These are phyloP conservation scores for Trichophyton equinum DNA, from an alignment of 2,329 filamentous ascomycete genomes.

Conservation along the genomic window DNA sequence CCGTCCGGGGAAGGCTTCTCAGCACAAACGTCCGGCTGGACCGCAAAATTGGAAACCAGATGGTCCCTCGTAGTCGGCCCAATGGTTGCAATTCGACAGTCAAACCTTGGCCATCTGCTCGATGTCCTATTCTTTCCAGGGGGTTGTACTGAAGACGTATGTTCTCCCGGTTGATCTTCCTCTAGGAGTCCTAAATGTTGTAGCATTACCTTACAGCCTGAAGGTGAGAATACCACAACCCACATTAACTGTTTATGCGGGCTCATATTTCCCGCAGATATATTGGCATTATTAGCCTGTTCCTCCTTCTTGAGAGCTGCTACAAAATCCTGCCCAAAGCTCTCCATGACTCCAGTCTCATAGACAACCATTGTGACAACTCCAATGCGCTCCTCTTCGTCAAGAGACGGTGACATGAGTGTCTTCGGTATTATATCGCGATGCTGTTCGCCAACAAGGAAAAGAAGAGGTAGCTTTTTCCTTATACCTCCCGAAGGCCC, in stretches of 20 bases:
- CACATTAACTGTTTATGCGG: slow-evolving; percentile 18
- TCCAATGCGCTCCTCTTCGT: slow-evolving; percentile 41
- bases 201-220: slow-evolving; percentile 50
- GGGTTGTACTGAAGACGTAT: not conserved
- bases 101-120: slow-evolving; percentile 21
- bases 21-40: slow-evolving; percentile 51
- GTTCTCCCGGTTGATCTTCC: not conserved
- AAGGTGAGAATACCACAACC: slow-evolving; percentile 45
- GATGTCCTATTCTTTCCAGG: slow-evolving; percentile 5
- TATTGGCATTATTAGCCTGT: slow-evolving; percentile 6
- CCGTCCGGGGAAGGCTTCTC: slow-evolving; percentile 71
- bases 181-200: slow-evolving; percentile 37
- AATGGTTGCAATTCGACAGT: slow-evolving; percentile 67
- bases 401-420: slow-evolving; percentile 48
- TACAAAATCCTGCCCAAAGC: slow-evolving; percentile 58
- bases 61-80: slow-evolving; percentile 81
- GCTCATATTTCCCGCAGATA: slow-evolving; percentile 2
- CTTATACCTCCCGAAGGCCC: slow-evolving; percentile 13
- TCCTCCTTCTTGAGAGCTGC: slow-evolving; percentile 30
- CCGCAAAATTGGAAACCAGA: slow-evolving; percentile 37
- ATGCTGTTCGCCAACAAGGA: slow-evolving; percentile 80
- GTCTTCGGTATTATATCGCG: slow-evolving; percentile 80
- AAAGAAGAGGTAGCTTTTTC: slow-evolving; percentile 51
- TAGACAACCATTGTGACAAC: slow-evolving; percentile 79
- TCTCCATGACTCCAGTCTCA: slow-evolving; percentile 67